phyloP scores from a whole-genome alignment of 371 early-diverging fungal genomes.

The Mortierella sp. region DNA sequence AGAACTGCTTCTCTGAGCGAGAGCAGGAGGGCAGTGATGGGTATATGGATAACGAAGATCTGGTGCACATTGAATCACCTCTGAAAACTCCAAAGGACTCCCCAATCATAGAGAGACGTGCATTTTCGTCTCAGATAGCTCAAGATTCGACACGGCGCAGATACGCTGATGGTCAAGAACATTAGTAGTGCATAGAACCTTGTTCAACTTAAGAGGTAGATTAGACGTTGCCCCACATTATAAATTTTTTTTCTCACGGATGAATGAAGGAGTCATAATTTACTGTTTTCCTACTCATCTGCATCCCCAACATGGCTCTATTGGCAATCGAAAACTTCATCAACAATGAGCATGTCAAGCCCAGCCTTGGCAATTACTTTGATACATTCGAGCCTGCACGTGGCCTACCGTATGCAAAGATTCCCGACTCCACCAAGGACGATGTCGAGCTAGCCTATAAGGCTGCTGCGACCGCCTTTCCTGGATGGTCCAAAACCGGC shows the following conservation, averaged over 20 bases:
- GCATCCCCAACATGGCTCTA: conserved; percentile 9
- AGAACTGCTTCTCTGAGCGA: conserved; percentile 9
- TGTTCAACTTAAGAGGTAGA: conserved; percentile 3
- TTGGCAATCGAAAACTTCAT: conserved; percentile 69
- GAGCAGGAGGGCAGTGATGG: conserved; percentile 28
- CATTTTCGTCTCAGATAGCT: background rate
- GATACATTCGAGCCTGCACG: conserved; percentile 72
- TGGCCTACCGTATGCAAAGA: conserved; percentile 60
- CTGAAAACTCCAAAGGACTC: conserved; percentile 23
- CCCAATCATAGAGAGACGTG: conserved; percentile 10
- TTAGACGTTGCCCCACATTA: background rate
- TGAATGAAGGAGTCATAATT: no score
- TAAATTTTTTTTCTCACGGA: background rate
- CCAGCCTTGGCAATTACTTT: conserved; percentile 64
- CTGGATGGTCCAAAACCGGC: conserved; percentile 70
- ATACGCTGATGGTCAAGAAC: conserved; percentile 13
- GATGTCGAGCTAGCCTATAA: conserved; percentile 77
- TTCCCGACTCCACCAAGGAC: conserved; percentile 71
- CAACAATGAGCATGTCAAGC: conserved; percentile 64
- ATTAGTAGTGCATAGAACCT: background rate
- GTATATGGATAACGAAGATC: background rate
- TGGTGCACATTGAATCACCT: background rate
- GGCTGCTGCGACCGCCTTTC: conserved; percentile 76
- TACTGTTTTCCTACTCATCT: background rate
- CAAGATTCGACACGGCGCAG: conserved; percentile 5